phyloP scores from a whole-genome alignment of 208 protist species.

The Leishmania guyanensis region DNA sequence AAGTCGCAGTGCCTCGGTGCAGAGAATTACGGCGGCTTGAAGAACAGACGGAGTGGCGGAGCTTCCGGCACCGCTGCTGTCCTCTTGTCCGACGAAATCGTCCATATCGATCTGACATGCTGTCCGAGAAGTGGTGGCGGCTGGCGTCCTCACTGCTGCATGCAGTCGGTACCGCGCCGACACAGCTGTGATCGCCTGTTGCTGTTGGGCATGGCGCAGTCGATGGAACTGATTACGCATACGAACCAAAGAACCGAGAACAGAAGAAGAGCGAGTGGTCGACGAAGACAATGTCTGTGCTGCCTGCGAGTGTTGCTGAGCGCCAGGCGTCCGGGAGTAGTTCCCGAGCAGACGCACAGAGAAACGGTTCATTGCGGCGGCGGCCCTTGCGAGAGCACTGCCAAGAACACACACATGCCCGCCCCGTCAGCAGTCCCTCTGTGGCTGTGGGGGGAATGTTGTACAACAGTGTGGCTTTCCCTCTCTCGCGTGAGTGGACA shows the following conservation, averaged over 20 bases:
- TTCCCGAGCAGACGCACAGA: background rate
- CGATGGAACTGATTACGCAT: constrained; percentile 49
- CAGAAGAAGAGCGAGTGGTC: constrained; percentile 28
- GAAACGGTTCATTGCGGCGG: background rate
- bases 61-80: background rate
- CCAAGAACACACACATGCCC: background rate
- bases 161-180: background rate
- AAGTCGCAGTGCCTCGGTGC: constrained; percentile 58
- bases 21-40: constrained; percentile 26
- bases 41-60: background rate
- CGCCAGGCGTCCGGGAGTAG: constrained; percentile 1
- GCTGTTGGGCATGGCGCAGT: constrained; percentile 20
- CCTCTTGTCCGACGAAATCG: background rate
- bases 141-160: background rate
- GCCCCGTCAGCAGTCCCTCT: background rate
- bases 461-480: background rate
- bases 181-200: constrained; percentile 21
- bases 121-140: constrained; percentile 1
- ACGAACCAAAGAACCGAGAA: constrained; percentile 44
- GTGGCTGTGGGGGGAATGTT: background rate
- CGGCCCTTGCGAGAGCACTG: background rate
- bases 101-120: background rate
- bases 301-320: background rate
- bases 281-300: constrained; percentile 1
- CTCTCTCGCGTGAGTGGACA: background rate